phyloP scores from a whole-genome alignment of 805 yeast genomes.

The Saturnispora hagleri region DNA sequence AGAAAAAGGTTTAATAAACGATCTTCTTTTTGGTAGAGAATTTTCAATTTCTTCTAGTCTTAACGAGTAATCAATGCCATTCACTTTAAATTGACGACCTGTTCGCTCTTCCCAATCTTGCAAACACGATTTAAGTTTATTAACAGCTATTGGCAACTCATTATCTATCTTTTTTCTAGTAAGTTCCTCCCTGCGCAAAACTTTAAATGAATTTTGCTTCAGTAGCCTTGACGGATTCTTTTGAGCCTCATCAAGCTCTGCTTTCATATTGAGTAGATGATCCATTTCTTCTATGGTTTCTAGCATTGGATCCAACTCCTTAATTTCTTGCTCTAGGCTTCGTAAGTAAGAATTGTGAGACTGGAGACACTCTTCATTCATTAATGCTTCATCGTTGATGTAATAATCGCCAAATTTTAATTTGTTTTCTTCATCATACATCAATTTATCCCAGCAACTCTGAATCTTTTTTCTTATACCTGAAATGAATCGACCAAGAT shows the following conservation, averaged over 20 bases:
- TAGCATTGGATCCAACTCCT: conserved; percentile 46
- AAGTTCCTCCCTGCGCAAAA: conserved; percentile 72
- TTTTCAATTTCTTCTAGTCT: conserved; percentile 18
- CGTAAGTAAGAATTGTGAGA: conserved; percentile 57
- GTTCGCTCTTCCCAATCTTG: conserved; percentile 37
- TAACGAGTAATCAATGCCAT: conserved; percentile 40
- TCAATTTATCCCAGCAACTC: conserved; percentile 53
- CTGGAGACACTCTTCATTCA: conserved; percentile 51
- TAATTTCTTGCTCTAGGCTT: conserved; percentile 40
- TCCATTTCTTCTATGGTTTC: conserved; percentile 46
- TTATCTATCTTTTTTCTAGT: conserved; percentile 58
- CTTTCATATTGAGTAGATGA: conserved; percentile 49
- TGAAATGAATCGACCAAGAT: conserved; percentile 57
- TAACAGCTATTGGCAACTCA: conserved; percentile 56
- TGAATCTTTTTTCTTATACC: conserved; percentile 53
- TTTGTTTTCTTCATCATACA: conserved; percentile 46
- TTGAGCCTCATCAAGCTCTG: conserved; percentile 54
- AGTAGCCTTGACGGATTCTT: conserved; percentile 74
- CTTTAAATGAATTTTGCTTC: conserved; percentile 67
- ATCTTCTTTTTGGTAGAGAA: conserved; percentile 9
- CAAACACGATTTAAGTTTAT: conserved; percentile 40
- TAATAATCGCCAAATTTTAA: conserved; percentile 35
- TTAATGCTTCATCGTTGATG: conserved; percentile 29
- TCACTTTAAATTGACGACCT: conserved; percentile 32
- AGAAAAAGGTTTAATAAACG: conserved; percentile 2